phyloP scores from a whole-genome alignment of 768 basidiomycete genomes.

The Mycena belliarum region DNA sequence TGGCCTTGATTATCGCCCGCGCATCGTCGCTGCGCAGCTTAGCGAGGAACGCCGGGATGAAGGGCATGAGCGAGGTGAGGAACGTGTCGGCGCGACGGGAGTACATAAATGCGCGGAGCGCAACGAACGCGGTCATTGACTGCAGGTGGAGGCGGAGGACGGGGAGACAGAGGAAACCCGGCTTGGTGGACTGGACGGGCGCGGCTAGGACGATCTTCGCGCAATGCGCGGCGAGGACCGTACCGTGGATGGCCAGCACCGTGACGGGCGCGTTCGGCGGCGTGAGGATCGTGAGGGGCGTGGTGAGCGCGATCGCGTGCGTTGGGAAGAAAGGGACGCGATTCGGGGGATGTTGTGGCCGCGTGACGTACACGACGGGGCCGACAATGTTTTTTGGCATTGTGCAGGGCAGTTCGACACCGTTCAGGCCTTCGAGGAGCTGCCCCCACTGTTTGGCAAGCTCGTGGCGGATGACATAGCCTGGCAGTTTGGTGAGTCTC shows the following conservation, averaged over 20 bases:
- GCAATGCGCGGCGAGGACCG: slow-evolving; percentile 40
- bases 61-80: slow-evolving; percentile 2
- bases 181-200: background rate
- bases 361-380: background rate
- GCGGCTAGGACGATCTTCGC: slow-evolving; percentile 31
- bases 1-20: background rate
- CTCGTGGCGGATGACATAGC: too few species aligned
- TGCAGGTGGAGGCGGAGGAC: slow-evolving; percentile 48
- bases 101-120: slow-evolving; percentile 49
- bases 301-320: slow-evolving; percentile 3
- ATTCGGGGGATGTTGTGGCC: background rate
- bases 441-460: too few species aligned
- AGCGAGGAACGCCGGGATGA: background rate
- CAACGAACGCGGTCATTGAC: slow-evolving; percentile 44
- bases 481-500: too few species aligned
- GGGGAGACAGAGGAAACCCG: slow-evolving; percentile 36
- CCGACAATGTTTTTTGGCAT: too few species aligned
- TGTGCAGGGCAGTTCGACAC: too few species aligned
- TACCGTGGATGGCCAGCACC: slow-evolving; percentile 40
- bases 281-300: background rate
- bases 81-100: slow-evolving; percentile 37
- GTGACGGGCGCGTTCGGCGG: background rate
- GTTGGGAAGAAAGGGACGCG: background rate
- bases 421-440: too few species aligned
- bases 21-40: background rate